A percentile compares a stretch with the other conserved stretches of the same genome.
phyloP scores from a whole-genome alignment of 2,329 filamentous ascomycete genomes.

The Colletotrichum tropicale region DNA sequence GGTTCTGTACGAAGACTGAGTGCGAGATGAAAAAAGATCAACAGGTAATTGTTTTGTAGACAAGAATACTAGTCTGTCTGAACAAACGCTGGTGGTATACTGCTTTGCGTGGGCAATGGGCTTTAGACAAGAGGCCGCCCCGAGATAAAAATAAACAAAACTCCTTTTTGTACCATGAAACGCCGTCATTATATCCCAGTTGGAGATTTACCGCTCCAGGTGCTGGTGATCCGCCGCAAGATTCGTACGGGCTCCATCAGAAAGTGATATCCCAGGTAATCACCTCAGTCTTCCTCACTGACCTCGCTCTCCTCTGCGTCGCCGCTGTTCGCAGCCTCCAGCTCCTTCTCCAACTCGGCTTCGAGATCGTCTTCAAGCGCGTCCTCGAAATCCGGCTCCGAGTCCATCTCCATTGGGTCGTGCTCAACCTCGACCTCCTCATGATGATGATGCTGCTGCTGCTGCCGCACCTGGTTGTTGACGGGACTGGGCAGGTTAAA shows the following conservation, averaged over 20 bases:
- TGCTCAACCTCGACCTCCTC: conserved; percentile 23
- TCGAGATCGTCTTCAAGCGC: conserved; percentile 58
- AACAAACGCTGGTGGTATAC: conserved; percentile 2
- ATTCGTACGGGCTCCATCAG: background rate
- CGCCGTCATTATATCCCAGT: conserved; percentile 10
- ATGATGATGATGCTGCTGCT: conserved; percentile 28
- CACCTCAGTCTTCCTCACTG: conserved; percentile 65
- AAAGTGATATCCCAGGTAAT: background rate
- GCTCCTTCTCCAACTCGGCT: conserved; percentile 61
- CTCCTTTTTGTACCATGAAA: conserved; percentile 5
- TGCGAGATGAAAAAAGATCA: background rate
- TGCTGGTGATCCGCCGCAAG: background rate
- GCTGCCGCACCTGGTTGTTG: conserved; percentile 38
- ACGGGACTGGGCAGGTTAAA: conserved; percentile 61
- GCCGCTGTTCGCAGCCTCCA: conserved; percentile 43
- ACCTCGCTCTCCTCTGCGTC: conserved; percentile 68
- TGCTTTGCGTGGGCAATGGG: background rate
- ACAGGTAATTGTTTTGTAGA: background rate
- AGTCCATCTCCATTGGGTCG: conserved; percentile 30
- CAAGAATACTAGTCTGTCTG: background rate
- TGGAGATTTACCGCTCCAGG: background rate
- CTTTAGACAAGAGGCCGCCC: background rate
- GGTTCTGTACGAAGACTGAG: background rate
- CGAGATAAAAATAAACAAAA: background rate
- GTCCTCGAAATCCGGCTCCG: conserved; percentile 34